Base-by-base conservation (phyloP, 139 green algal genomes). In the Edaphochlamys debaryana region DNA sequence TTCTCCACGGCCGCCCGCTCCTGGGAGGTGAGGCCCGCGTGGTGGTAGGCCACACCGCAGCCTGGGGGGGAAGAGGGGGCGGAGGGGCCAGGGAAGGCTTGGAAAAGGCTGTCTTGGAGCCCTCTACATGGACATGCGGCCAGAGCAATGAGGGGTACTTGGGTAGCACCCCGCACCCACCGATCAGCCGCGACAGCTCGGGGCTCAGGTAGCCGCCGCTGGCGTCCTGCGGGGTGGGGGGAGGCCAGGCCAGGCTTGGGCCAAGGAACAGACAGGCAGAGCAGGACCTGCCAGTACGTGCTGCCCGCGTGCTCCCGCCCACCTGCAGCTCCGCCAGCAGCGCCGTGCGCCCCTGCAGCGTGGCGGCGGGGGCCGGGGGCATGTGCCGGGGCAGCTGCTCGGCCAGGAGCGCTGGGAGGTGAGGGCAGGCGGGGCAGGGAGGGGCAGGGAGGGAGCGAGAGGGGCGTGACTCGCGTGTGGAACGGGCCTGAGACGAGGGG, bases 1-100 rank as follows among this genome's bases (percentile, higher is more conserved):
- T 11, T 3, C 82, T 98, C 96, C 42, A 92, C 71, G 29, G 78
- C 69, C 30, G 38, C 40, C 7, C 89, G 80, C 86, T 95, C 91
- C 13, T 88, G 86, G 36, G 85, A 75, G 23, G 82, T 89, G 11
- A 92, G 73, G 60, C 85, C 85, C 8, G 88, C 88, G 73, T 92
- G 86, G 82, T 92, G 88, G 72, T 87, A 92, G 1, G 71, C 86
- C 41, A 92, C 85, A 36, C 67, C 48, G 48, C 86, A 85, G 86
- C 32, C n/a, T 32, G 56, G 1, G 23, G 56, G 56, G 56, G 56
- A 29, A 9, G 56, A 25, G 25, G 58, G 60, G 60, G n/a, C 8
- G 30, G 23, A 9, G n/a, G 54, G 54, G n/a, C n/a, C n/a, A n/a
- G 29, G 58, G 25, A 29, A 36, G 58, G 58, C 17, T 66, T 9